Evolutionary conservation across 140 eudicot species (phyloP).

Genomic region (Flaveria floridana): DNA sequence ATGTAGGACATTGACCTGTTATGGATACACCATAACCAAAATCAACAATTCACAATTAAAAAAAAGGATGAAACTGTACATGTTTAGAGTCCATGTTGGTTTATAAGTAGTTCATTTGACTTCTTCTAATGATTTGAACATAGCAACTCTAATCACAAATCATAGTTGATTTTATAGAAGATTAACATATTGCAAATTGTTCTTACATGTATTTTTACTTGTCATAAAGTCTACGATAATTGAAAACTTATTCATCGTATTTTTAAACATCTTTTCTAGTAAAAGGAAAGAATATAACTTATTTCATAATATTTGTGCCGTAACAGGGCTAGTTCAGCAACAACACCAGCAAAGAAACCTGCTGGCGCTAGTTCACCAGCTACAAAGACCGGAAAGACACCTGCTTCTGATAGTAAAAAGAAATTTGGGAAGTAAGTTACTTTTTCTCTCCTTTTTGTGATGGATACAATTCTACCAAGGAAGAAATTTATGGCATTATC

Average conservation of each 20-base stretch:
- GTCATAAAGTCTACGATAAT: background rate
- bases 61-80: background rate
- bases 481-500: constrained; percentile 17
- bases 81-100: background rate
- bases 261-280: background rate
- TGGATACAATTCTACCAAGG: constrained; percentile 17
- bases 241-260: background rate
- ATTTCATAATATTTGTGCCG: background rate
- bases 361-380: constrained; percentile 25
- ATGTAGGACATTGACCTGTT: constrained; percentile 2
- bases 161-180: background rate
- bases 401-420: constrained; percentile 20
- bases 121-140: background rate
- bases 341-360: constrained; percentile 19
- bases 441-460: constrained; percentile 1
- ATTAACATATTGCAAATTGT: background rate
- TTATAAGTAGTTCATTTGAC: background rate
- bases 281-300: background rate
- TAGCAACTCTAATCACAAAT: background rate
- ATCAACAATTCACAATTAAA: background rate
- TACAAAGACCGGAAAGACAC: constrained; percentile 19
- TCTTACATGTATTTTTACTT: background rate
- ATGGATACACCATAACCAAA: background rate
- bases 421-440: constrained; percentile 28
- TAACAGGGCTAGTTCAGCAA: constrained; percentile 29